phyloP scores from a whole-genome alignment of 768 basidiomycete genomes.

The Neoboletus brunneissimus region DNA sequence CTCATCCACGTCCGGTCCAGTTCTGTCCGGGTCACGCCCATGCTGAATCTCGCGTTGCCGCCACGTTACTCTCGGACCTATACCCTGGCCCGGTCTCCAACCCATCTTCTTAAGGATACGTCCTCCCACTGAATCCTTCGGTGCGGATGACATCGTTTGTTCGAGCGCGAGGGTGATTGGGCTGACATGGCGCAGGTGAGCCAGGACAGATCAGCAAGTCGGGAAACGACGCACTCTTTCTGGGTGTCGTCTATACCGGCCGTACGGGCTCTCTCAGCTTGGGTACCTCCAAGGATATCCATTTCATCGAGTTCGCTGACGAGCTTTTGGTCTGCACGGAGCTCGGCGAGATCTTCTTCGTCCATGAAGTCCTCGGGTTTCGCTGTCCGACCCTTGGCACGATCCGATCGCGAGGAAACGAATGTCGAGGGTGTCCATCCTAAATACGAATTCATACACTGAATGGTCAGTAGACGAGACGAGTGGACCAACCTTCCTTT shows the following conservation, averaged over 20 bases:
- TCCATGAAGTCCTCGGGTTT: slow-evolving; percentile 97
- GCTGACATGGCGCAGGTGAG: slow-evolving; percentile 36
- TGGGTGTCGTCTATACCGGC: slow-evolving; percentile 42
- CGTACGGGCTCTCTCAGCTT: slow-evolving; percentile 39
- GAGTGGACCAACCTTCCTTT: slow-evolving; percentile 69
- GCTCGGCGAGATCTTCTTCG: slow-evolving; percentile 90
- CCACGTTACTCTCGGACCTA: slow-evolving; percentile 84
- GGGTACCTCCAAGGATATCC: slow-evolving; percentile 59
- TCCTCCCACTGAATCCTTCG: slow-evolving; percentile 79
- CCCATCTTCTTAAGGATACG: slow-evolving; percentile 93
- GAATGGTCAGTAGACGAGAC: background rate
- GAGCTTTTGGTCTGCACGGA: slow-evolving; percentile 68
- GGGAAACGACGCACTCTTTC: slow-evolving; percentile 28
- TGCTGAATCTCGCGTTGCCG: slow-evolving; percentile 74
- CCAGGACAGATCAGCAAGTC: background rate
- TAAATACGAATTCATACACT: slow-evolving; percentile 28
- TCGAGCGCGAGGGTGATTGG: slow-evolving; percentile 62
- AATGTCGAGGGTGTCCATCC: slow-evolving; percentile 96
- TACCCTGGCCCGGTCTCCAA: slow-evolving; percentile 89
- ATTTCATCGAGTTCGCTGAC: slow-evolving; percentile 81
- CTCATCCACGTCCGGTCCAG: slow-evolving; percentile 57
- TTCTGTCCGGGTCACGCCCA: slow-evolving; percentile 39
- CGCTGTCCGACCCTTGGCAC: slow-evolving; percentile 56
- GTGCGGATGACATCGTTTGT: slow-evolving; percentile 65
- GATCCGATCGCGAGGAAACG: slow-evolving; percentile 79